Evolutionary conservation across 1,284 basidiomycete genomes (phyloP).

Genomic region (Thecaphora thlaspeos): DNA sequence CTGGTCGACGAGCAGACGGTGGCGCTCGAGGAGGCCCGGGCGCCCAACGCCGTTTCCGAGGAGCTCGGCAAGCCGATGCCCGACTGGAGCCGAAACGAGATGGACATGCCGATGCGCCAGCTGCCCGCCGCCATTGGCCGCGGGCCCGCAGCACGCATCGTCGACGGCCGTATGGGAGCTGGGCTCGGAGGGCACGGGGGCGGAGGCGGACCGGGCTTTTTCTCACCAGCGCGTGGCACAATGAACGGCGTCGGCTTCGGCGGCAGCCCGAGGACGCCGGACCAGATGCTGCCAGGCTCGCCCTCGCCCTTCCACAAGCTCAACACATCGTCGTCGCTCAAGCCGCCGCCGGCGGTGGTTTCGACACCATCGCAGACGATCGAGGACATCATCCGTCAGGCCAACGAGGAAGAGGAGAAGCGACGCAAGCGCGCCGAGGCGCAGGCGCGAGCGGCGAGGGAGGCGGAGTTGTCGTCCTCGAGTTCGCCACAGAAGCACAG

Average conservation of each 20-base stretch:
- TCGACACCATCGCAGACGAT: slow-evolving; percentile 35
- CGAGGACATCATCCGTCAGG: slow-evolving; percentile 54
- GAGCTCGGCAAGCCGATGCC: slow-evolving; percentile 27
- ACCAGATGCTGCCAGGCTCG: slow-evolving; percentile 21
- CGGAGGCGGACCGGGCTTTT: neutral
- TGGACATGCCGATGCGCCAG: neutral
- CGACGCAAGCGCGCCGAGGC: slow-evolving; percentile 35
- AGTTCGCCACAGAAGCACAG: too few relatives aligned
- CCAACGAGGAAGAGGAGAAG: slow-evolving; percentile 45
- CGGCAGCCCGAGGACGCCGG: slow-evolving; percentile 20
- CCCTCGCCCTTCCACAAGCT: slow-evolving; percentile 24
- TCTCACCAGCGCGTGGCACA: neutral
- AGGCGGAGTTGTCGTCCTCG: slow-evolving; percentile 8
- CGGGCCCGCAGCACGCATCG: too few relatives aligned
- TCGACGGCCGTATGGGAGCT: too few relatives aligned
- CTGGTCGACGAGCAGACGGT: slow-evolving; percentile 25
- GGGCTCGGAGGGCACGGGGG: too few relatives aligned
- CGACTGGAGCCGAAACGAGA: slow-evolving; percentile 6
- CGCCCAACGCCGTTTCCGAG: slow-evolving; percentile 38
- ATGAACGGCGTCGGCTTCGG: too few relatives aligned
- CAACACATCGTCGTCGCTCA: slow-evolving; percentile 29
- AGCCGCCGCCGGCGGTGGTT: slow-evolving; percentile 17
- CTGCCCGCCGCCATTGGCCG: neutral
- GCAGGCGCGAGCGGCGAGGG: slow-evolving; percentile 20
- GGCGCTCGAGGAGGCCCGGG: slow-evolving; percentile 34